Base-by-base conservation (phyloP, 202 grass and related monocot genomes). In the Brachypodium distachyon region DNA sequence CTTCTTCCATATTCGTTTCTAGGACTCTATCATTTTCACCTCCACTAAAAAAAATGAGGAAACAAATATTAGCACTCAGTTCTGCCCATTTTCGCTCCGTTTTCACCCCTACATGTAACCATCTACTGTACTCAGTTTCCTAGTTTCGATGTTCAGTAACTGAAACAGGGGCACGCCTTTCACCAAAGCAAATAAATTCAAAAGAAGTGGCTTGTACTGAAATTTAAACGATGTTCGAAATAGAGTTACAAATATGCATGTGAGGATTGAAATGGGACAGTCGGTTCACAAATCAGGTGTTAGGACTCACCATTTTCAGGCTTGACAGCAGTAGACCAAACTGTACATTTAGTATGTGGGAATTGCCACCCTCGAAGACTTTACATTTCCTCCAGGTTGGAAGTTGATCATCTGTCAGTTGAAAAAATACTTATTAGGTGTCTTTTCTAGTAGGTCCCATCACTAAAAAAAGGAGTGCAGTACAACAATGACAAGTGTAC, bases 301-400 rank as follows among this genome's bases (percentile, higher is more conserved):
- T 37, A 56, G 12, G 81, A 77, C 79, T 80, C 77, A 95, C 89
- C 96, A 99, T 99, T 84, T 99, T 99, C 56, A 99, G 42, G 83
- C 78, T 93, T 78, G 81, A 63, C 39, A 63, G 63, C 69, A 87
- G 72, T 32, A 85, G 72, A 63, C 87, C 83, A 85, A 93, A 93
- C 60, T 96, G 85, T 34, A 95, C 87, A 81, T 87, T 82, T 72
- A 96, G 74, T 83, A 95, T 77, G 50, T 68, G 51, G 66, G 70
- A 88, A 65, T 65, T 85, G 36, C 73, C 77, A 62, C 65, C 85
- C 82, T 95, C 89, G 67, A 99, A 96, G 51, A 61, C 66, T 77
- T 85, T 89, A 58, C 92, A 95, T 40, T 85, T 88, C 53, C 85
- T 89, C 96, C 96, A 95, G 67, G 56, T 64, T 67, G 90, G 58